Conservation (phyloP, 2,329 filamentous ascomycete species). For the Aschersonia sp. region DNA sequence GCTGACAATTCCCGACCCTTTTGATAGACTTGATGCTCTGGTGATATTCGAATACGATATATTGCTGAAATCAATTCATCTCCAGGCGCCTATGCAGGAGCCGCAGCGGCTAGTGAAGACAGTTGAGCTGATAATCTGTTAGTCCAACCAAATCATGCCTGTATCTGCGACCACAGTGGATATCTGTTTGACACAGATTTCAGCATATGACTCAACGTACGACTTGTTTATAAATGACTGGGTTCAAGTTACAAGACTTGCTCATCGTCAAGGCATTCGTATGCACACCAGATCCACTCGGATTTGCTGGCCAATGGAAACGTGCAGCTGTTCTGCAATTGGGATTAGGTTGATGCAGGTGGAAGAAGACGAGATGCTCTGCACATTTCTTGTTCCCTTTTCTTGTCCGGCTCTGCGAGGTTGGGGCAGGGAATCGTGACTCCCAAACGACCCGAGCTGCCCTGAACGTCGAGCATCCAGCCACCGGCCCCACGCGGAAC, state of each 20-base stretch:
- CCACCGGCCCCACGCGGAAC: slow-evolving; percentile 5
- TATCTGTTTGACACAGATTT: background rate
- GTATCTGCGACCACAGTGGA: background rate
- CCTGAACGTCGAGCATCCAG: slow-evolving; percentile 2
- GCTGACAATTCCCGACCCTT: background rate
- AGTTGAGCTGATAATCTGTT: background rate
- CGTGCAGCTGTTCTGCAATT: slow-evolving; percentile 15
- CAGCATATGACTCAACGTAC: slow-evolving; percentile 14
- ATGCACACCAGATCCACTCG: slow-evolving; percentile 16
- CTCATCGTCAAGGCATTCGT: slow-evolving; percentile 18
- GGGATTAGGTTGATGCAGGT: slow-evolving; percentile 15
- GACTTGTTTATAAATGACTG: slow-evolving; percentile 20
- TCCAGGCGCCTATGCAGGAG: background rate
- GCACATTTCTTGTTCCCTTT: slow-evolving; percentile 9
- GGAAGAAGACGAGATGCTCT: slow-evolving; percentile 14
- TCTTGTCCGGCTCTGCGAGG: slow-evolving; percentile 10
- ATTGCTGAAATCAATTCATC: background rate
- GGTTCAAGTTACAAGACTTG: slow-evolving; percentile 19
- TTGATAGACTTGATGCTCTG: background rate
- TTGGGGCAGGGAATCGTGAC: slow-evolving; percentile 7
- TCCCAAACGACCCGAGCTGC: slow-evolving; percentile 1
- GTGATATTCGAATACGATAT: background rate
- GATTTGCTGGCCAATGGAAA: slow-evolving; percentile 19
- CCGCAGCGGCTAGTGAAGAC: background rate
- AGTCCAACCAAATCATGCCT: background rate